Conservation (phyloP, 176 grass and related monocot species). For the Hordeum vulgare region DNA sequence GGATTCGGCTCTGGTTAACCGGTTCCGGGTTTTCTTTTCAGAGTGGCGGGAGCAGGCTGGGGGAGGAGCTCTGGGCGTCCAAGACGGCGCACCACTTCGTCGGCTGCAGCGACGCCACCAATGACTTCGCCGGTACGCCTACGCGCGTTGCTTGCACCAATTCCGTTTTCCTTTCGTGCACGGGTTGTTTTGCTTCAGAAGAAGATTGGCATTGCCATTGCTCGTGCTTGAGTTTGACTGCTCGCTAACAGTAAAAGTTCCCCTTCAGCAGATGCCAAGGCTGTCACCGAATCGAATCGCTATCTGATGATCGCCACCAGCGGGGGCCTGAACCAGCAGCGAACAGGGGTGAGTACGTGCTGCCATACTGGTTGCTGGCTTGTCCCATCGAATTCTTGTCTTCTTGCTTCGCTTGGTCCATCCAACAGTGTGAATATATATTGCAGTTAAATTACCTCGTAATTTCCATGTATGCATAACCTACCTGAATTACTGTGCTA, state of each 20-base stretch:
- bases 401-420: conserved; percentile 8
- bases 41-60: conserved; percentile 56
- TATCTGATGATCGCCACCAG: conserved; percentile 95
- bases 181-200: not conserved
- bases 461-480: not conserved
- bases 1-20: conserved; percentile 10
- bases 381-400: not conserved
- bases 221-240: not conserved
- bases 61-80: conserved; percentile 59
- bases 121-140: conserved; percentile 50
- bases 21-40: conserved; percentile 7
- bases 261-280: conserved; percentile 29
- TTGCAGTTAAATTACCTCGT: not conserved
- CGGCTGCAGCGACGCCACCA: conserved; percentile 74
- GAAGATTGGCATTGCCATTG: not conserved
- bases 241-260: conserved; percentile 12
- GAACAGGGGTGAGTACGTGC: conserved; percentile 79
- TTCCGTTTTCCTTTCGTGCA: not conserved
- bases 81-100: conserved; percentile 51
- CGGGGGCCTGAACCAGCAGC: conserved; percentile 92
- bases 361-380: not conserved
- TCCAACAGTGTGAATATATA: not conserved
- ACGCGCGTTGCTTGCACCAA: not conserved
- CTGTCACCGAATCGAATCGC: conserved; percentile 52
- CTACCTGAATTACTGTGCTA: conserved; percentile 1